Evolutionary conservation across 495 filamentous ascomycete species (phyloP).

Genomic region (Neurospora pannonica): DNA sequence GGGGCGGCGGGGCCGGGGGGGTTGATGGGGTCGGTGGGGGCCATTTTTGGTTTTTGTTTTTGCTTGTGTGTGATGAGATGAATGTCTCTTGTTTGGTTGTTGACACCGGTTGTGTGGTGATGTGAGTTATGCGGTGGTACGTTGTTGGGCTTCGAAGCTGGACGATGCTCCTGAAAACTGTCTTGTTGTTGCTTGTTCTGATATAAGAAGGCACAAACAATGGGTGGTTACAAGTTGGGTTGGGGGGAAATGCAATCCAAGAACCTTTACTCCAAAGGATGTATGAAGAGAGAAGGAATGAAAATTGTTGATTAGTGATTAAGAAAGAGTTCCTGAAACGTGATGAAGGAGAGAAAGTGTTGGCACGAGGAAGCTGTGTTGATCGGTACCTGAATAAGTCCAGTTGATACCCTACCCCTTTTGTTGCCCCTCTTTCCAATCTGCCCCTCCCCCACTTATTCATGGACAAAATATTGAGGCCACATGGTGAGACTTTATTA

Average conservation of each 20-base stretch:
- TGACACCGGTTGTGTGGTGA: too few species aligned
- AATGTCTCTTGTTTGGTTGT: background rate
- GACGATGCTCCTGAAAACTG: too few species aligned
- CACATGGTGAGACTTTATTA: background rate
- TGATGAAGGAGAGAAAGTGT: background rate
- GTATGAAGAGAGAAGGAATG: too few species aligned
- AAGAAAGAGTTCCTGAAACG: background rate
- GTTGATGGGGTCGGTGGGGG: constrained; percentile 8
- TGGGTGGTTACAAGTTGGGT: too few species aligned
- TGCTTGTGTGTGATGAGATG: background rate
- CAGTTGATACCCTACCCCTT: background rate
- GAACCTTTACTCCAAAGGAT: too few species aligned
- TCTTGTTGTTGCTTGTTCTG: too few species aligned
- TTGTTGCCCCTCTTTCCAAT: background rate
- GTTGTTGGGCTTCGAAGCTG: too few species aligned
- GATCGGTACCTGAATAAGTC: background rate
- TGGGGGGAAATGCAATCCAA: too few species aligned
- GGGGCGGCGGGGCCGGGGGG: constrained; percentile 31
- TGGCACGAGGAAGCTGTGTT: background rate
- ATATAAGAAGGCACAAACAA: too few species aligned
- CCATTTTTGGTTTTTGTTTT: too few species aligned
- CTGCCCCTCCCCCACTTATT: constrained; percentile 3
- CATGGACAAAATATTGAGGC: background rate
- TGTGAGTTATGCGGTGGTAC: too few species aligned
- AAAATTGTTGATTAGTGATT: background rate